phyloP scores from a whole-genome alignment of 352 stramenopile species.

The Globisporangium paddicum region DNA sequence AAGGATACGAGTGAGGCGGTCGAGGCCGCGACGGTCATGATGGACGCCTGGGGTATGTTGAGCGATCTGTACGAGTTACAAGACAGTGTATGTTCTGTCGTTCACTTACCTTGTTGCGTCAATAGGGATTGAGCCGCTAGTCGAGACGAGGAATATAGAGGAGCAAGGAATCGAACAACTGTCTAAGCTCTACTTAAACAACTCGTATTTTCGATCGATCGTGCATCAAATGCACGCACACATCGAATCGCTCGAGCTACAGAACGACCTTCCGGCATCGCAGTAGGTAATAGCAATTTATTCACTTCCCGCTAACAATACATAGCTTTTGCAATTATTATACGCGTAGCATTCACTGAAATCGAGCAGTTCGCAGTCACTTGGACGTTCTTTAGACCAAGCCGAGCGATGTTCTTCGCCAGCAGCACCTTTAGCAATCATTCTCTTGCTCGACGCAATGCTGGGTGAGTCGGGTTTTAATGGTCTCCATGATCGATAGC shows the following conservation, averaged over 20 bases:
- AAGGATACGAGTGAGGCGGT: slow-evolving; percentile 19
- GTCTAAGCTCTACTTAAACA: slow-evolving; percentile 24
- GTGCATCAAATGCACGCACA: slow-evolving; percentile 35
- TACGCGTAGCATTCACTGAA: not conserved
- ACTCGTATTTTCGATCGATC: slow-evolving; percentile 26
- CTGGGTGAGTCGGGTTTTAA: slow-evolving; percentile 60
- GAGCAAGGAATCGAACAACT: slow-evolving; percentile 18
- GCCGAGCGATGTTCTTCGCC: not conserved
- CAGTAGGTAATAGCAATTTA: not conserved
- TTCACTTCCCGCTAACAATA: not conserved
- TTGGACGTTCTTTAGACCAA: not conserved
- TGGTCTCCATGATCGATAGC: slow-evolving; percentile 67
- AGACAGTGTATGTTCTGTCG: not conserved
- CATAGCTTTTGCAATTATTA: not conserved
- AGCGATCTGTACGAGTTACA: not conserved
- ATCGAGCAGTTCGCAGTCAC: not conserved
- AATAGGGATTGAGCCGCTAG: slow-evolving; percentile 36
- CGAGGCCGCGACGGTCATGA: slow-evolving; percentile 29
- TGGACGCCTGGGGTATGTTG: slow-evolving; percentile 37
- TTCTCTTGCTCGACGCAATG: slow-evolving; percentile 51
- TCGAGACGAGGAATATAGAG: slow-evolving; percentile 20
- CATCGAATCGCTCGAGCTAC: slow-evolving; percentile 17
- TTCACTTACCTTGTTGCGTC: not conserved
- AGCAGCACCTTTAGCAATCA: slow-evolving; percentile 22
- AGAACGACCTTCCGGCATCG: not conserved